These are phyloP conservation scores for Trypanosoma lewisi DNA, from an alignment of 208 protist species.

Conservation along the genomic window DNA sequence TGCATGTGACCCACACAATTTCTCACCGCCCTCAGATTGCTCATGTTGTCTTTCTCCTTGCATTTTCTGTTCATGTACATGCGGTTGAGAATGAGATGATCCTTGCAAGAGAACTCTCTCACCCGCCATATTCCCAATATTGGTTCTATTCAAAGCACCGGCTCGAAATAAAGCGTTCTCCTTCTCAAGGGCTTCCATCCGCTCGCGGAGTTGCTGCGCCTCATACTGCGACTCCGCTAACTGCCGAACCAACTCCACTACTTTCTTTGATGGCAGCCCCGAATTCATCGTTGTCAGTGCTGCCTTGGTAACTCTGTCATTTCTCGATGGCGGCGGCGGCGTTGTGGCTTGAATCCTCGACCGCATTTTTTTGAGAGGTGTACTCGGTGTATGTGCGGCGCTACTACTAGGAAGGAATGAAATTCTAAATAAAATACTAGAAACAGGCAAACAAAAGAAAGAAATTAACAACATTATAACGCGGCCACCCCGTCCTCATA, in stretches of 20 bases:
- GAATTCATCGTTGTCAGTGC: background rate
- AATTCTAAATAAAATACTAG: too few relatives aligned
- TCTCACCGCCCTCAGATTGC: constrained; percentile 2
- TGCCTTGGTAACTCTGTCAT: background rate
- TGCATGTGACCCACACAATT: background rate
- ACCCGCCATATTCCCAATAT: background rate
- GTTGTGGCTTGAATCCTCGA: background rate
- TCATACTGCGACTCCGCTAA: constrained; percentile 60
- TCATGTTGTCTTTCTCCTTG: background rate
- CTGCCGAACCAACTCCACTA: constrained; percentile 68
- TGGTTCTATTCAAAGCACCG: background rate
- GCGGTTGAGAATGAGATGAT: too few relatives aligned
- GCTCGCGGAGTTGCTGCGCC: constrained; percentile 35
- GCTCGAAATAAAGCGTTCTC: constrained; percentile 15
- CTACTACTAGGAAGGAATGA: too few relatives aligned
- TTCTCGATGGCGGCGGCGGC: too few relatives aligned
- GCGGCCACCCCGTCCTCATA: too few relatives aligned
- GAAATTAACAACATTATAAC: too few relatives aligned
- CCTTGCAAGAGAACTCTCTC: background rate
- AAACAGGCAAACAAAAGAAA: too few relatives aligned
- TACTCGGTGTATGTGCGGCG: too few relatives aligned
- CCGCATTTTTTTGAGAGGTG: too few relatives aligned
- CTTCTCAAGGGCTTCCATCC: constrained; percentile 26
- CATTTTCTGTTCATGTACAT: background rate
- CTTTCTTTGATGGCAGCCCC: constrained; percentile 30